Percentiles rank a stretch among this genome's conserved stretches.
phyloP scores from a whole-genome alignment of 495 filamentous ascomycete species.

The Chaetomium tenue region DNA sequence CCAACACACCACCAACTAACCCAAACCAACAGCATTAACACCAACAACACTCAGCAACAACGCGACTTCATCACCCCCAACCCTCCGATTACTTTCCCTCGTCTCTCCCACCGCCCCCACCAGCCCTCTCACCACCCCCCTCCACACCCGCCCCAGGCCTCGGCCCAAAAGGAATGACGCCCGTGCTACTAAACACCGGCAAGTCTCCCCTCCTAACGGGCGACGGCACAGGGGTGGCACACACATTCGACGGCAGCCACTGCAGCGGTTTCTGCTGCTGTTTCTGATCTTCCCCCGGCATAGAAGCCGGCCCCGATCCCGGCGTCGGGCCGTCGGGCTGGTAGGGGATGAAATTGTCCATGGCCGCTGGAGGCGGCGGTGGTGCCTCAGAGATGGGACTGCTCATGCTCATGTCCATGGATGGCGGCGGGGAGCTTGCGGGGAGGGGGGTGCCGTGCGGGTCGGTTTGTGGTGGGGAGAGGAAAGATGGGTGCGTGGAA shows the following conservation, averaged over 20 bases:
- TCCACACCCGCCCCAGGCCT: not conserved
- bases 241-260: constrained; percentile 40
- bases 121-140: not conserved
- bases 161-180: constrained; percentile 29
- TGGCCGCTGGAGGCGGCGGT: not conserved
- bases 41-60: not conserved
- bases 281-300: constrained; percentile 25
- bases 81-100: too few relatives aligned
- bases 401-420: constrained; percentile 1
- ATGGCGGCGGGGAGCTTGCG: constrained; percentile 26
- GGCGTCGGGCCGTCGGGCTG: constrained; percentile 37
- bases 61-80: not conserved
- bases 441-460: constrained; percentile 21
- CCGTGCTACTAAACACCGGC: constrained; percentile 37
- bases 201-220: constrained; percentile 32
- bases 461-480: constrained; percentile 5
- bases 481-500: not conserved
- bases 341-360: constrained; percentile 38
- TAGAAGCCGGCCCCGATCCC: constrained; percentile 19
- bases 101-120: not conserved
- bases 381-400: constrained; percentile 16
- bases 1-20: too few relatives aligned
- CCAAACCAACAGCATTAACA: too few relatives aligned
- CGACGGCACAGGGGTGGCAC: constrained; percentile 23
- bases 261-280: constrained; percentile 35